Evolutionary conservation across 768 basidiomycete species (phyloP).

Genomic region (Phaeotremella fagi): DNA sequence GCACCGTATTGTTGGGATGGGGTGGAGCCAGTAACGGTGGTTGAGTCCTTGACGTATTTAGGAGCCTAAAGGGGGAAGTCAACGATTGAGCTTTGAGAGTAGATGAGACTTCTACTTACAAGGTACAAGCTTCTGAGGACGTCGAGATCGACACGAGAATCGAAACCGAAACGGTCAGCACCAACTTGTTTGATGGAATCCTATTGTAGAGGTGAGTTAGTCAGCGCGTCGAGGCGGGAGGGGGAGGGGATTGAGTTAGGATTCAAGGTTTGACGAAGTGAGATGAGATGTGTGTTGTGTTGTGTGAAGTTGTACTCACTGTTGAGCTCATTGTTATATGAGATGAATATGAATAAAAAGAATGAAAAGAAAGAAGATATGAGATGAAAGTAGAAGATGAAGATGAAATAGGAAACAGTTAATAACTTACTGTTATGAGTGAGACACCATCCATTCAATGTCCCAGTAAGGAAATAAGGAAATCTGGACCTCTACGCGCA

Average conservation of each 20-base stretch:
- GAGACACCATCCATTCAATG: no score
- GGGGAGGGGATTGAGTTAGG: neutral
- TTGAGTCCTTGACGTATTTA: slow-evolving; percentile 39
- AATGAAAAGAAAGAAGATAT: neutral
- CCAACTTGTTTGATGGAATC: slow-evolving; percentile 62
- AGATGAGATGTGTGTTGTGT: neutral
- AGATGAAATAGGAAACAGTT: neutral
- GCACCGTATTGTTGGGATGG: slow-evolving; percentile 58
- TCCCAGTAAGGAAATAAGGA: no score
- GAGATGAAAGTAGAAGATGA: neutral
- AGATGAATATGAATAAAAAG: slow-evolving; percentile 3
- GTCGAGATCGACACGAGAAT: slow-evolving; percentile 74
- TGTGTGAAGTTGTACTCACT: neutral
- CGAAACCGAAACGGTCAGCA: slow-evolving; percentile 80
- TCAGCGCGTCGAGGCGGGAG: slow-evolving; percentile 4
- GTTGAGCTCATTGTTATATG: slow-evolving; percentile 1
- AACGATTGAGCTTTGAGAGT: neutral
- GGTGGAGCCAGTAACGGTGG: slow-evolving; percentile 16
- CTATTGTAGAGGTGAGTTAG: no score
- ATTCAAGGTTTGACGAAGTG: no score
- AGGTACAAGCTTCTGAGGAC: slow-evolving; percentile 82
- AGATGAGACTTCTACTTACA: slow-evolving; percentile 24
- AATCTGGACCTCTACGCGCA: no score
- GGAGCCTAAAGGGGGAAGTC: slow-evolving; percentile 24
- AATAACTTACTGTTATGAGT: neutral